These are phyloP conservation scores for rapeseed (Brassica napus) DNA, from an alignment of 345 rosid species.

Conservation along the genomic window DNA sequence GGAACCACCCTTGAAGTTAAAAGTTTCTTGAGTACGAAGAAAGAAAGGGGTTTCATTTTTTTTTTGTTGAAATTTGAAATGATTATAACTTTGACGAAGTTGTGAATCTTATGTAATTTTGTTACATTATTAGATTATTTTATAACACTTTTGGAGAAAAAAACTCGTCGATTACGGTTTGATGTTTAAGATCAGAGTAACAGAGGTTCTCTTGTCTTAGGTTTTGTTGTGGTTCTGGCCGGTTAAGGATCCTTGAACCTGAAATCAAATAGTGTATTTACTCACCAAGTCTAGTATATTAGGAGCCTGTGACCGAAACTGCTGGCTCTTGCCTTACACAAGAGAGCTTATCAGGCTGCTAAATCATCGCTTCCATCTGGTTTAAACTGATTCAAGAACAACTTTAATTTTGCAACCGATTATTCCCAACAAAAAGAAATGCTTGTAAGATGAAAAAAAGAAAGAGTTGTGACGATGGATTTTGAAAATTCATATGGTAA, in stretches of 20 bases:
- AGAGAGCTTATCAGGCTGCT: not conserved
- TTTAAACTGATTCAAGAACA: constrained; percentile 4
- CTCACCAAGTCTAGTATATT: no score
- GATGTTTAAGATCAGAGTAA: not conserved
- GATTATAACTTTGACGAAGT: not conserved
- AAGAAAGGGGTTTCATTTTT: not conserved
- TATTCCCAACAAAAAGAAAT: not conserved
- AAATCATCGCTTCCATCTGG: not conserved
- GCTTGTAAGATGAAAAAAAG: not conserved
- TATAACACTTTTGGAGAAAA: not conserved
- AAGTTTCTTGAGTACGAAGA: constrained; percentile 10
- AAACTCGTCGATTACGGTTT: not conserved
- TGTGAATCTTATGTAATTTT: constrained; percentile 23
- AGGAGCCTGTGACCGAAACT: not conserved
- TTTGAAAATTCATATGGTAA: constrained; percentile 18
- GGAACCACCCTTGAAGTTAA: constrained; percentile 12
- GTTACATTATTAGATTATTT: constrained; percentile 12
- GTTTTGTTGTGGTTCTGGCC: not conserved
- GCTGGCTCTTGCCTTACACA: not conserved
- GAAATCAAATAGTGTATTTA: no score
- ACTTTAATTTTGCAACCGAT: not conserved
- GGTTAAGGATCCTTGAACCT: constrained; percentile 2
- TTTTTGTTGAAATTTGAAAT: not conserved
- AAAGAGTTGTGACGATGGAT: constrained; percentile 28
- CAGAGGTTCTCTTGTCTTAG: not conserved